Conservation (phyloP, 2,329 filamentous ascomycete species). For the Alternaria consortialis region DNA sequence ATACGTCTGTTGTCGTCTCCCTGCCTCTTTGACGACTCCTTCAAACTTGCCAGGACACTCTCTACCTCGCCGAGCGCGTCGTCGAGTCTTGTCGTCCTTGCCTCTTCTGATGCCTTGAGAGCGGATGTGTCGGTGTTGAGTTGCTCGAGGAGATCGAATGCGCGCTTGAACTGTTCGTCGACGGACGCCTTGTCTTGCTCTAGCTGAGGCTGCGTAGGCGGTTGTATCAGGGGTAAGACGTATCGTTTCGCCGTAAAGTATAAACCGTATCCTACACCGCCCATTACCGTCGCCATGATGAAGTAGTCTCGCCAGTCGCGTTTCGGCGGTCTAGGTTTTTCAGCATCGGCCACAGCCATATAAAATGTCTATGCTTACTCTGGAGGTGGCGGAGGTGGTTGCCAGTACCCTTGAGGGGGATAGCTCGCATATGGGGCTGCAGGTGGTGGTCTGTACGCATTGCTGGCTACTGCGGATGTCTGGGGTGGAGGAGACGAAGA, state of each 20-base stretch:
- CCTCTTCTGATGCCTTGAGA: slow-evolving; percentile 85
- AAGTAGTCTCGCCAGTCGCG: slow-evolving; percentile 99
- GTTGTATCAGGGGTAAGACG: slow-evolving; percentile 87
- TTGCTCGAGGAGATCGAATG: slow-evolving; percentile 91
- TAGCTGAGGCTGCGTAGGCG: slow-evolving; percentile 90
- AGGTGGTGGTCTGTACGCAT: slow-evolving; percentile 58
- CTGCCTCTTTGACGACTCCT: slow-evolving; percentile 78
- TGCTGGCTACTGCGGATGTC: slow-evolving; percentile 51
- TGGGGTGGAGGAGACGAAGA: slow-evolving; percentile 59
- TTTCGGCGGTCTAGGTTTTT: slow-evolving; percentile 64
- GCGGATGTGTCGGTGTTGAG: slow-evolving; percentile 87
- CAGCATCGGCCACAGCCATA: slow-evolving; percentile 17
- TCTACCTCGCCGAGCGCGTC: slow-evolving; percentile 84
- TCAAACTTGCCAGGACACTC: slow-evolving; percentile 80
- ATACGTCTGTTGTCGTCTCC: slow-evolving; percentile 89
- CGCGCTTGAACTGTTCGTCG: slow-evolving; percentile 91
- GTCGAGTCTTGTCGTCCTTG: slow-evolving; percentile 84
- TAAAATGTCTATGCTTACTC: slow-evolving; percentile 52
- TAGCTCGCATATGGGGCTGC: slow-evolving; percentile 61
- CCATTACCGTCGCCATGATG: slow-evolving; percentile 96
- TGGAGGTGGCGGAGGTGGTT: slow-evolving; percentile 62
- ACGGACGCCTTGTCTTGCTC: slow-evolving; percentile 94
- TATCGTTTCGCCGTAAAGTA: slow-evolving; percentile 91
- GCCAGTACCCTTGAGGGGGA: slow-evolving; percentile 62
- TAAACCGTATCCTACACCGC: slow-evolving; percentile 86